Base-by-base conservation (phyloP, 225 moss, liverwort and hornwort species). In the Bryoerythrophyllum caledonicum region DNA sequence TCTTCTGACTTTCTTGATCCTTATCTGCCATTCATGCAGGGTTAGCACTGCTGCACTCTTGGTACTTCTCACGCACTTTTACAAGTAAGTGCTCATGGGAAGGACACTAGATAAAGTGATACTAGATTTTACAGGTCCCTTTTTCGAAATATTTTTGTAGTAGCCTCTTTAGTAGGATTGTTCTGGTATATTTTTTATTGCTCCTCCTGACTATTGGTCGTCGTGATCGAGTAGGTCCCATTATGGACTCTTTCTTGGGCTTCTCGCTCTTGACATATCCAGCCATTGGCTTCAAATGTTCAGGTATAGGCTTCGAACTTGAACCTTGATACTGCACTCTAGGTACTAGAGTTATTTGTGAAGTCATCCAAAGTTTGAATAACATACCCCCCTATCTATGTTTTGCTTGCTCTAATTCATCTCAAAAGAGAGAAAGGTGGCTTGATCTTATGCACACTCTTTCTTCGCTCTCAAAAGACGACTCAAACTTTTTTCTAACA, bases 251-350 rank as follows among this genome's bases (percentile, higher is more conserved):
- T 97, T 97, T 52, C 90, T 97, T 40, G 97, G 90, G 48, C 91
- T 97, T 64, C 86, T 97, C 56, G 91, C 90, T 38, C 79, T 97
- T 30, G 97, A 97, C 68, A 93, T 94, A 53, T 91, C 93, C 76
- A 97, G 97, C 83, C 97, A 97, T 84, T 94, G 97, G 97, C 78
- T 97, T 48, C 97, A 97, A 77, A 94, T 97, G 97, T 97, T 91
- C 83, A 96, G 96, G 96, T 91, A 77, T 55, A 63, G n/a, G n/a
- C n/a, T 70, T 70, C 20, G 28, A 28, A 20, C 57, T 63, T 54
- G 9, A 21, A 28, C 41, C 9, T 17, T 72, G 20, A 10, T 40
- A 6, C 8, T 55, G 67, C 5, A 65, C 48, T 37, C 66, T 52
- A 30, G 5, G 41, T 19, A 35, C 38, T 19, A 49, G 48, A 49